These are phyloP conservation scores for Spergularia azorica DNA, from an alignment of 179 eudicot genomes.

Conservation along the genomic window DNA sequence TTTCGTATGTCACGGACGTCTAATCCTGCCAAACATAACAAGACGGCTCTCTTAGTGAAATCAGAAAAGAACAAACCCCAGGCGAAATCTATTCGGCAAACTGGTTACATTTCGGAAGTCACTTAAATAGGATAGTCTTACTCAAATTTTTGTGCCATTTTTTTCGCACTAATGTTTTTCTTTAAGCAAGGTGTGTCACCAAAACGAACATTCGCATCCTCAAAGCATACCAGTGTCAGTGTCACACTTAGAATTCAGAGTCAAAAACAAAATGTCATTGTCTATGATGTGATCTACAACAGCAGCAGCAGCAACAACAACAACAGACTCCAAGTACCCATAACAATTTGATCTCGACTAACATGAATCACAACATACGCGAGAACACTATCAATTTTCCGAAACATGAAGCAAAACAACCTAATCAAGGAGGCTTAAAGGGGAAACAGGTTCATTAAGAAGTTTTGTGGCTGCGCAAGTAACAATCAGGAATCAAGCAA, in stretches of 20 bases:
- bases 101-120: neutral
- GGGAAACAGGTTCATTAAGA: no score
- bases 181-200: neutral
- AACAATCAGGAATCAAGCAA: slow-evolving; percentile 12
- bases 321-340: no score
- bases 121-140: no score
- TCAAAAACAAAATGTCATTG: neutral
- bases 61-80: neutral
- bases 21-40: neutral
- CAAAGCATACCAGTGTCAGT: neutral
- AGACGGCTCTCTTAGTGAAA: neutral
- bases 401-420: neutral
- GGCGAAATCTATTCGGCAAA: neutral
- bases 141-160: no score
- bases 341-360: no score
- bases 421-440: neutral
- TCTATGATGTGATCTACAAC: neutral
- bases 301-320: no score
- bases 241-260: no score
- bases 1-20: slow-evolving; percentile 14
- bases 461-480: no score
- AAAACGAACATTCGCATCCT: neutral
- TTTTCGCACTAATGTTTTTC: neutral
- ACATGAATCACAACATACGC: neutral
- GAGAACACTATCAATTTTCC: no score